Evolutionary conservation across 23 red algal genomes (phyloP).

Genomic region (Cyanidiococcus yangmingshanensis): DNA sequence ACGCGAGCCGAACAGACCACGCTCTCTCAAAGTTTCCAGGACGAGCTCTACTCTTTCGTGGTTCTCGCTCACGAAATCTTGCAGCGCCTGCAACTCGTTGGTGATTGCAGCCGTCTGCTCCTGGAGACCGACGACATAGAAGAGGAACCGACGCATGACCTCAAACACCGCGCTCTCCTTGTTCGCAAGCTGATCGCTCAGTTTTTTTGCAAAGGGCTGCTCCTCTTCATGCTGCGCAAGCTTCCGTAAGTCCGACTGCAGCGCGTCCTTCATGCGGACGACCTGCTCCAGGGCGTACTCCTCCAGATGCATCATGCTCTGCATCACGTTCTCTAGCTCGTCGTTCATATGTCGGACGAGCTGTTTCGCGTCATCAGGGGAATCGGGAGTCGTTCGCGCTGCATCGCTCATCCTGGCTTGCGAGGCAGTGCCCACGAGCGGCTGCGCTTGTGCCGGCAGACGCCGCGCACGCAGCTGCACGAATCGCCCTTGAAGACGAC

Average conservation of each 20-base stretch:
- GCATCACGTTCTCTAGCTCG: neutral
- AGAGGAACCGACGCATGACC: neutral
- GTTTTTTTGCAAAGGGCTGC: neutral
- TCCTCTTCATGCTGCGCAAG: neutral
- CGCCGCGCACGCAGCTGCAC: no score
- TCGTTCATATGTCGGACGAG: neutral
- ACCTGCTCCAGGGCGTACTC: conserved; percentile 9
- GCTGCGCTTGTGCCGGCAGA: neutral
- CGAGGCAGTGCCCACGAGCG: neutral
- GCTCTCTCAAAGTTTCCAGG: neutral
- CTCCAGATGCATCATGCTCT: conserved; percentile 11
- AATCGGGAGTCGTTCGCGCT: neutral
- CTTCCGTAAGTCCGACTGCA: conserved; percentile 1
- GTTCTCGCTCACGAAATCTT: conserved; percentile 11
- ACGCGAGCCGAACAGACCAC: conserved; percentile 1
- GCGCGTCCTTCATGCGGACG: neutral
- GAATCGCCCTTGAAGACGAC: no score
- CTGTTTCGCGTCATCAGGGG: neutral
- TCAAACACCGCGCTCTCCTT: conserved; percentile 10
- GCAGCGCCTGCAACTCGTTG: conserved; percentile 15
- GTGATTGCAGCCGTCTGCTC: conserved; percentile 12
- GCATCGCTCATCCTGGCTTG: neutral
- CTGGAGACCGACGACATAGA: neutral
- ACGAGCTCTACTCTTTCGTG: neutral
- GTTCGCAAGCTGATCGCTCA: neutral